Percentiles rank a stretch among this genome's conserved stretches.
These are phyloP conservation scores for Daucus carota DNA, from an alignment of 129 eudicot species.

Conservation along the genomic window DH1_v3.0 NC_030388.2:31591501-31592000, in stretches of 20 bases:
- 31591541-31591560: too few species aligned
- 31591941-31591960: neutral
- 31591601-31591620: neutral
- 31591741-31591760: neutral
- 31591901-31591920: neutral
- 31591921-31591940: neutral
- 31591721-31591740: neutral
- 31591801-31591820: neutral
- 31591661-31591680: too few species aligned
- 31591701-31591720: conserved; percentile 1
- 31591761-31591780: neutral
- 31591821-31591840: neutral
- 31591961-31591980: neutral
- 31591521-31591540: too few species aligned
- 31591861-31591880: neutral
- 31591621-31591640: too few species aligned
- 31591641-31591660: too few species aligned
- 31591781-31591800: neutral
- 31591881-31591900: neutral
- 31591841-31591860: neutral
- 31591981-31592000: neutral
- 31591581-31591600: too few species aligned
- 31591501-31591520: conserved; percentile 7
- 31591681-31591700: too few species aligned
- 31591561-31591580: too few species aligned